A percentile compares a stretch with the other conserved stretches of the same genome.
Conservation (phyloP, 1,139 yeast genomes). For the Debaryomycetaceae sp. region DNA sequence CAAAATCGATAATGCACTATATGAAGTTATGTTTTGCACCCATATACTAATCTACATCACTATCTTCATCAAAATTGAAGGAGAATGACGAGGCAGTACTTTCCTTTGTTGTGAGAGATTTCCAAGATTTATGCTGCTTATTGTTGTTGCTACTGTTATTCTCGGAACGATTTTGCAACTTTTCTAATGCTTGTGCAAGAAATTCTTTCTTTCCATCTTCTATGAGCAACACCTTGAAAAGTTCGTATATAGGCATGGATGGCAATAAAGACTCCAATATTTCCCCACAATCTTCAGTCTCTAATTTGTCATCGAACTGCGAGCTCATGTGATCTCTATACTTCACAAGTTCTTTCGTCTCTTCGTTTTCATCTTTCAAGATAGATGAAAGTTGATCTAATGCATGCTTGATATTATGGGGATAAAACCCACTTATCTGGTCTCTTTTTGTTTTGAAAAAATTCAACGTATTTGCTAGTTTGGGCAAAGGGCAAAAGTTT, state of each 20-base stretch:
- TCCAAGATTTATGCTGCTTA: conserved; percentile 20
- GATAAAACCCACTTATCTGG: conserved; percentile 79
- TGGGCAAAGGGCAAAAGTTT: conserved; percentile 72
- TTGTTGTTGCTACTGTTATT: conserved; percentile 18
- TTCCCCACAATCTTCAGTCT: conserved; percentile 45
- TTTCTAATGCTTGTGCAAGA: conserved; percentile 30
- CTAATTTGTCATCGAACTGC: conserved; percentile 19
- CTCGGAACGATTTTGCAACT: conserved; percentile 29
- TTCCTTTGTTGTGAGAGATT: conserved; percentile 12
- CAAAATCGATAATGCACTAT: conserved; percentile 1
- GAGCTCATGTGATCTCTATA: conserved; percentile 18
- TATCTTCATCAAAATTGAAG: conserved; percentile 25
- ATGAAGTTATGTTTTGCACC: not conserved
- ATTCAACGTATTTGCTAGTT: conserved; percentile 55
- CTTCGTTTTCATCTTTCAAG: conserved; percentile 7
- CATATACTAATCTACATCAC: conserved; percentile 12
- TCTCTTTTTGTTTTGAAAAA: conserved; percentile 65
- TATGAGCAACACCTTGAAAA: conserved; percentile 46
- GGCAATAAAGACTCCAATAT: conserved; percentile 26
- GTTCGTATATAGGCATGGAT: conserved; percentile 56
- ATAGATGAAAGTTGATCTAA: conserved; percentile 23
- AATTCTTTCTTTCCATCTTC: conserved; percentile 28
- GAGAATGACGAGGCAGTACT: conserved; percentile 27
- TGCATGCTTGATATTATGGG: conserved; percentile 44
- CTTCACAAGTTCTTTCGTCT: conserved; percentile 12